These are phyloP conservation scores for Lecanoromycetidae sp. DNA, from an alignment of 2,329 filamentous ascomycete genomes.

Conservation along the genomic window DNA sequence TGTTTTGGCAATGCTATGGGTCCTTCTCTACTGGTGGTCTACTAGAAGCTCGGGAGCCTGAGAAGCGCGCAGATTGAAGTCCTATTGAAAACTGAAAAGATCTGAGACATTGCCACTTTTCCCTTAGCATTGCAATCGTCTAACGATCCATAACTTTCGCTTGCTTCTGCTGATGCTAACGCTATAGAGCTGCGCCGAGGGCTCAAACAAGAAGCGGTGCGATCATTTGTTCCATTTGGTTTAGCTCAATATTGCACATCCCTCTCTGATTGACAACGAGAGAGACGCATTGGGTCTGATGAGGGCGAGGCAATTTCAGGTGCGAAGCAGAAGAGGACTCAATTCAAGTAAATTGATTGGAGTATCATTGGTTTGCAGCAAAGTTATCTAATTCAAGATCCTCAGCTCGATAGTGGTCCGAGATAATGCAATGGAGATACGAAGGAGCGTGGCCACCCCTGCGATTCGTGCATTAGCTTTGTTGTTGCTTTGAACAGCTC, in stretches of 20 bases:
- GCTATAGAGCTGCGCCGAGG: background rate
- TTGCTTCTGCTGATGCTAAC: background rate
- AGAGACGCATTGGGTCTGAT: too few relatives aligned
- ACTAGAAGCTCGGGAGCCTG: constrained; percentile 7
- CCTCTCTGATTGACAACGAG: too few relatives aligned
- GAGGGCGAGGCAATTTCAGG: too few relatives aligned
- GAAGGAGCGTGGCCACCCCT: constrained; percentile 52
- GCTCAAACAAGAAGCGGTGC: too few relatives aligned
- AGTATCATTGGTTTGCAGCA: background rate
- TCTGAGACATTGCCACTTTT: constrained; percentile 46
- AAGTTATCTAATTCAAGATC: constrained; percentile 38
- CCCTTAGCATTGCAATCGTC: background rate
- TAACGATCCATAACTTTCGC: background rate
- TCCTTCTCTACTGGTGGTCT: background rate
- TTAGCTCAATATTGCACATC: too few relatives aligned
- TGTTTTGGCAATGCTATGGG: constrained; percentile 2
- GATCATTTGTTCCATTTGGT: too few relatives aligned
- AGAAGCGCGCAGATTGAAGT: constrained; percentile 29
- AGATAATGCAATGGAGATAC: constrained; percentile 53
- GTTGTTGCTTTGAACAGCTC: too few relatives aligned
- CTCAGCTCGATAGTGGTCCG: constrained; percentile 52
- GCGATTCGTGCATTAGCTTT: constrained; percentile 10
- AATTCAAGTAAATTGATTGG: background rate
- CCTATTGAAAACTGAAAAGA: constrained; percentile 62
- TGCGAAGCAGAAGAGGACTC: background rate